Conservation (phyloP, 768 basidiomycete genomes). For the Mycena rosella region DNA sequence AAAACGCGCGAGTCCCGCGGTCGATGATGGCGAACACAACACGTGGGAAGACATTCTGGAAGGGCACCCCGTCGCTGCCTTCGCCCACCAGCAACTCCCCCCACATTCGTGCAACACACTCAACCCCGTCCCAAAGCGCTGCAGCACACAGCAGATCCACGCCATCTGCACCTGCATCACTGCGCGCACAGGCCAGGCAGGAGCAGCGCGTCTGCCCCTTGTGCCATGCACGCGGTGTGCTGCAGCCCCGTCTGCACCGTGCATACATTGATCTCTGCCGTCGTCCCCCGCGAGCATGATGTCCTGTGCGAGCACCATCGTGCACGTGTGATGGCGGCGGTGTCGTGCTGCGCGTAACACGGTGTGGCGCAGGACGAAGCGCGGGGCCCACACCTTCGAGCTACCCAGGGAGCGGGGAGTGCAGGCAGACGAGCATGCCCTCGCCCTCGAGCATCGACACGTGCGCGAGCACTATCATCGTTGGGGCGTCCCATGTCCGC, state of each 20-base stretch:
- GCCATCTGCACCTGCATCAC: constrained; percentile 76
- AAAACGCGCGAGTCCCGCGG: no score
- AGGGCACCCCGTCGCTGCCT: constrained; percentile 63
- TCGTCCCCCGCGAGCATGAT: constrained; percentile 64
- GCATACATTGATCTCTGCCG: constrained; percentile 60
- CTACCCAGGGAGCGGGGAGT: constrained; percentile 9
- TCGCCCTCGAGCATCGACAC: constrained; percentile 57
- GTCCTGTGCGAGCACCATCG: constrained; percentile 64
- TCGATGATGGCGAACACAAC: constrained; percentile 79
- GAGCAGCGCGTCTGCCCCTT: constrained; percentile 13
- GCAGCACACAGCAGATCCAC: constrained; percentile 76
- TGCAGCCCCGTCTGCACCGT: constrained; percentile 48
- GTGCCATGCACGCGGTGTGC: no score
- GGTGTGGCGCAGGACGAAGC: constrained; percentile 54
- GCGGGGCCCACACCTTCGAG: constrained; percentile 40
- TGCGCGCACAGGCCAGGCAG: constrained; percentile 52
- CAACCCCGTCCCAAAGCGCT: constrained; percentile 79
- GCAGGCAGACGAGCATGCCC: no score
- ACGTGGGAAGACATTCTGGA: constrained; percentile 66
- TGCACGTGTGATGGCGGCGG: constrained; percentile 61
- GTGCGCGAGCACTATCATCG: constrained; percentile 25
- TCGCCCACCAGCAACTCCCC: constrained; percentile 66
- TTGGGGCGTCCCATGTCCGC: background rate
- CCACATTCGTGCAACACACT: constrained; percentile 72
- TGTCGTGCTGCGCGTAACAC: constrained; percentile 61